phyloP scores from a whole-genome alignment of 2,329 filamentous ascomycete species.

The Thermoascus crustaceus region DNA sequence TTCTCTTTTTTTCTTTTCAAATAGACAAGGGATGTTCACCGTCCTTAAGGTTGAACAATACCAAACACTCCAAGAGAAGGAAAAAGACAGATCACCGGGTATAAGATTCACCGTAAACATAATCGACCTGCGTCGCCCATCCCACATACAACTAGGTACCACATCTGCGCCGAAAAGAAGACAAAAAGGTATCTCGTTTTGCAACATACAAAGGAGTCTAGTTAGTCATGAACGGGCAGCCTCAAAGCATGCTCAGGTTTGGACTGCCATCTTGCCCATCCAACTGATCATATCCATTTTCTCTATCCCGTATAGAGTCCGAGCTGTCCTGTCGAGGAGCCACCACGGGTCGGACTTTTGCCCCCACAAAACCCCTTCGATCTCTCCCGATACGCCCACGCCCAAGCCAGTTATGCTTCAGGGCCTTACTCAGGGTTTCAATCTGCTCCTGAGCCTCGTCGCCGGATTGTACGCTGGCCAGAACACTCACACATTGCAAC shows the following conservation, averaged over 20 bases:
- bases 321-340: background rate
- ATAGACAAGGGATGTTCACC: too few species aligned
- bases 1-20: too few species aligned
- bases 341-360: conserved; percentile 36
- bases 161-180: conserved; percentile 4
- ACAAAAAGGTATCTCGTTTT: conserved; percentile 5
- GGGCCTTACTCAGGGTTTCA: conserved; percentile 70
- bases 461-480: conserved; percentile 65
- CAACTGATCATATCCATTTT: conserved; percentile 11
- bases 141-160: background rate
- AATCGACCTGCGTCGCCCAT: too few species aligned
- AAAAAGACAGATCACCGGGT: too few species aligned
- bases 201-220: background rate
- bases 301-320: background rate
- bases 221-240: conserved; percentile 1
- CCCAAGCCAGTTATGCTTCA: conserved; percentile 96
- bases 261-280: conserved; percentile 17
- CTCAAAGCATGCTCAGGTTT: conserved; percentile 24
- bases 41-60: too few species aligned
- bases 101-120: conserved; percentile 2
- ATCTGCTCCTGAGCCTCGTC: conserved; percentile 72
- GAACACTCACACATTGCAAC: conserved; percentile 90
- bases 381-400: conserved; percentile 83
- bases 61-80: too few species aligned
- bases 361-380: conserved; percentile 78